Evolutionary conservation across 1,284 basidiomycete species (phyloP).

Genomic region (Schizophyllum commune): DNA sequence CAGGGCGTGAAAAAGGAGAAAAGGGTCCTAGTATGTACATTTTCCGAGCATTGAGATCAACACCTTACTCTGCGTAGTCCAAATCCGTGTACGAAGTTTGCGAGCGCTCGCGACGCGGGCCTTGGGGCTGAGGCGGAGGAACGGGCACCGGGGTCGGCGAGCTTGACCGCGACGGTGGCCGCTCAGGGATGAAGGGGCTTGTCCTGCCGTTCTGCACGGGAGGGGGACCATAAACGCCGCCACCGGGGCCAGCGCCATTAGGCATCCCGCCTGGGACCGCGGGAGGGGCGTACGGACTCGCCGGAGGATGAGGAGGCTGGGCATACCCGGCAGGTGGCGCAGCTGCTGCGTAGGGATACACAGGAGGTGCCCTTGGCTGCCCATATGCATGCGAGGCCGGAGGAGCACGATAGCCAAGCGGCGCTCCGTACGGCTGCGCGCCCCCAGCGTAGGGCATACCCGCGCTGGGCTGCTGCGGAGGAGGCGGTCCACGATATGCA

Average conservation of each 20-base stretch:
- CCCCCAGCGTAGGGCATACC: no score
- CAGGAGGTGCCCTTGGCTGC: not conserved
- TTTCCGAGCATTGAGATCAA: not conserved
- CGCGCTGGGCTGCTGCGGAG: no score
- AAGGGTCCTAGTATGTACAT: not conserved
- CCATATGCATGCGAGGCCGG: not conserved
- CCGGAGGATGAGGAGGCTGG: not conserved
- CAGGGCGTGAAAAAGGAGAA: not conserved
- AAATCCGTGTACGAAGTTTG: not conserved
- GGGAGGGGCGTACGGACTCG: not conserved
- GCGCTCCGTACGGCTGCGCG: not conserved
- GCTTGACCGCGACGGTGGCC: not conserved
- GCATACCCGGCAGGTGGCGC: not conserved
- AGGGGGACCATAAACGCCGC: not conserved
- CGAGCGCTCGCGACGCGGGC: not conserved
- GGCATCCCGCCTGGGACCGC: not conserved
- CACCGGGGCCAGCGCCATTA: no score
- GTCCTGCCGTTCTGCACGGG: not conserved
- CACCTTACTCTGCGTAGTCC: not conserved
- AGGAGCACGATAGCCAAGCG: no score
- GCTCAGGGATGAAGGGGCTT: not conserved
- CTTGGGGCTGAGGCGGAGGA: not conserved
- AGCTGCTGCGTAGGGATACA: not conserved
- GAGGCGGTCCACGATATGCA: no score
- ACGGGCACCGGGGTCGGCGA: not conserved